These are phyloP conservation scores for Hemisphaericaspora xylanilytica DNA, from an alignment of 1,139 yeast species.

Conservation along the genomic window DNA sequence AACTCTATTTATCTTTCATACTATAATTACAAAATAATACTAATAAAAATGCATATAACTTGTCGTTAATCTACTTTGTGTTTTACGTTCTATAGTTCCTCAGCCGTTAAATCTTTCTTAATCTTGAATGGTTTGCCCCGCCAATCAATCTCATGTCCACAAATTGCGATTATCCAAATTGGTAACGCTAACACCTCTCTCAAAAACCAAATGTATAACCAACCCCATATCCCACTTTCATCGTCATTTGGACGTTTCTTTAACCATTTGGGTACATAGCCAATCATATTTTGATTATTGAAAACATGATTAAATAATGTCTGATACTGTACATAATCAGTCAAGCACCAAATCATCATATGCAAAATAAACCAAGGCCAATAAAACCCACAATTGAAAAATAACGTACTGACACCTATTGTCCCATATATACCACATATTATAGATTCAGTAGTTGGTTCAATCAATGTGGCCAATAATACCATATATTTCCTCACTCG, in stretches of 20 bases:
- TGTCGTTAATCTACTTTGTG: no score
- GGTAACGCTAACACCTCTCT: slow-evolving; percentile 80
- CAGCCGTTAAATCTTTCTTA: slow-evolving; percentile 73
- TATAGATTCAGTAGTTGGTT: slow-evolving; percentile 81
- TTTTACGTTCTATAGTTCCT: slow-evolving; percentile 38
- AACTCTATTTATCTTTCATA: neutral
- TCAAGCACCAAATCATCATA: slow-evolving; percentile 57
- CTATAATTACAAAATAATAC: slow-evolving; percentile 1
- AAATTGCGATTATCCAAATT: slow-evolving; percentile 78
- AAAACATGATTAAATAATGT: slow-evolving; percentile 36
- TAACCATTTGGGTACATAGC: slow-evolving; percentile 33
- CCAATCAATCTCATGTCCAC: slow-evolving; percentile 80
- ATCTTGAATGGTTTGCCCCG: slow-evolving; percentile 75
- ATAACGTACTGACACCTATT: slow-evolving; percentile 52
- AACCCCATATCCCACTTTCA: slow-evolving; percentile 15
- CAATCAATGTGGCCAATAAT: slow-evolving; percentile 75
- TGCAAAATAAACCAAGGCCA: slow-evolving; percentile 48
- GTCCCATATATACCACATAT: slow-evolving; percentile 69
- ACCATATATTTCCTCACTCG: slow-evolving; percentile 92
- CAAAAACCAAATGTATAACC: slow-evolving; percentile 54
- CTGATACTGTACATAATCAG: slow-evolving; percentile 62
- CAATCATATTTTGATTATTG: slow-evolving; percentile 16
- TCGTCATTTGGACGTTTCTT: slow-evolving; percentile 4
- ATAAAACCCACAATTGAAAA: slow-evolving; percentile 33
- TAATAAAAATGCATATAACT: neutral